Percentiles rank a stretch among this genome's conserved stretches.
These are phyloP conservation scores for Nemania sp. DNA, from an alignment of 2,329 filamentous ascomycete genomes.

Conservation along the genomic window DNA sequence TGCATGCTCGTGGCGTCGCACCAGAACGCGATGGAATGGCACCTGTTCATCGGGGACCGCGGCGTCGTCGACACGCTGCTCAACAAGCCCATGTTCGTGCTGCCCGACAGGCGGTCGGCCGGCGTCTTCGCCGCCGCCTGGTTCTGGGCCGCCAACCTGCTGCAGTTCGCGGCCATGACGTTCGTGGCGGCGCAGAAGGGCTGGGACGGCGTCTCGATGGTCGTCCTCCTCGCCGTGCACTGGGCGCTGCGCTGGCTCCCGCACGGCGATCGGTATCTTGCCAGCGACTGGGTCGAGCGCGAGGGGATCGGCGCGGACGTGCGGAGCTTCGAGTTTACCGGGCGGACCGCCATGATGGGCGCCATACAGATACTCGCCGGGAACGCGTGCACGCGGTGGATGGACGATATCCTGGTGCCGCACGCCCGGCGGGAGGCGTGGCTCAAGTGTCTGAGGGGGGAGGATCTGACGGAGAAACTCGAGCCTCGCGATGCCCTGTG, in stretches of 20 bases:
- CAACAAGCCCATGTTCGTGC: conserved; percentile 39
- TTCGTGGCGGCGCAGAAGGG: conserved; percentile 36
- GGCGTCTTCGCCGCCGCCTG: conserved; percentile 14
- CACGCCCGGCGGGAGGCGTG: conserved; percentile 26
- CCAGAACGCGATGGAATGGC: conserved; percentile 36
- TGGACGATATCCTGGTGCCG: conserved; percentile 33
- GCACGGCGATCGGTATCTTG: neutral
- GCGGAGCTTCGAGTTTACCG: conserved; percentile 27
- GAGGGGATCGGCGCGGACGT: conserved; percentile 28
- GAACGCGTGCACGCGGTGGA: conserved; percentile 29
- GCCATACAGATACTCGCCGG: conserved; percentile 31
- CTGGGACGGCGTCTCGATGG: conserved; percentile 30
- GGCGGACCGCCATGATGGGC: conserved; percentile 31
- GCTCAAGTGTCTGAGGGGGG: neutral
- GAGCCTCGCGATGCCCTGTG: neutral
- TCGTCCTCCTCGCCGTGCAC: conserved; percentile 24
- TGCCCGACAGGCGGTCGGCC: conserved; percentile 6
- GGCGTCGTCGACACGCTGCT: conserved; percentile 35
- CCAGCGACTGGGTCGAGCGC: neutral
- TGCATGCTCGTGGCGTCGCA: conserved; percentile 38
- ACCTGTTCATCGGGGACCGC: conserved; percentile 37
- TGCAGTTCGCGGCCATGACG: conserved; percentile 36
- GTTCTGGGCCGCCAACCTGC: conserved; percentile 31
- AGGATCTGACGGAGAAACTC: neutral
- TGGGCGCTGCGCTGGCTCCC: conserved; percentile 1